Conservation (phyloP, 2,329 filamentous ascomycete species). For the Pseudogymnoascus sp. region DNA sequence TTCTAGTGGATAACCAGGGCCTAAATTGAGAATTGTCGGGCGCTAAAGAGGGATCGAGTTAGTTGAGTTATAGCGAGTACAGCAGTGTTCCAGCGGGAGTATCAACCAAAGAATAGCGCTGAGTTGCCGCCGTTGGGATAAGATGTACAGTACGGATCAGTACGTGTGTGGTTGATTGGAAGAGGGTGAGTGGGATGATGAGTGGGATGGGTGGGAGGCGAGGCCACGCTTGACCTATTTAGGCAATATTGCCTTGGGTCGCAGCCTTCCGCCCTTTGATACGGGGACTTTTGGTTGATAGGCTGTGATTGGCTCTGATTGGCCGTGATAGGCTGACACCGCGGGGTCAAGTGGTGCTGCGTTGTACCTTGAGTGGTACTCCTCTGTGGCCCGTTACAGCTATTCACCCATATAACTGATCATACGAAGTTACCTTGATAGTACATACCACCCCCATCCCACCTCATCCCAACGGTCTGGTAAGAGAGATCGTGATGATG, state of each 20-base stretch:
- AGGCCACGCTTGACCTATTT: conserved; percentile 2
- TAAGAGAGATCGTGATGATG: neutral
- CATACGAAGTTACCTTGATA: neutral
- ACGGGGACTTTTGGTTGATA: neutral
- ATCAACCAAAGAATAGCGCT: conserved; percentile 1
- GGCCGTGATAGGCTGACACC: neutral
- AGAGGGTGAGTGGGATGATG: conserved; percentile 1
- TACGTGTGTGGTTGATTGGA: conserved; percentile 7
- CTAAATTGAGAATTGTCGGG: neutral
- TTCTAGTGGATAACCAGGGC: neutral
- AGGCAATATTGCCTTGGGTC: neutral
- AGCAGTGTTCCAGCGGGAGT: neutral
- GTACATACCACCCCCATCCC: neutral
- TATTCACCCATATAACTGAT: neutral
- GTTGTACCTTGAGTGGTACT: conserved; percentile 7
- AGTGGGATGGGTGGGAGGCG: conserved; percentile 1
- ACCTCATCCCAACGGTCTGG: conserved; percentile 2
- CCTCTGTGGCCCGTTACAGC: neutral
- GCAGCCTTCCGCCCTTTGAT: conserved; percentile 1
- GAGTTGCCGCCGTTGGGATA: neutral
- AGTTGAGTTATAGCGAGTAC: neutral
- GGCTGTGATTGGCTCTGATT: neutral
- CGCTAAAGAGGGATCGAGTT: neutral
- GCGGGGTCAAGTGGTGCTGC: conserved; percentile 5
- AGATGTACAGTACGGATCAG: conserved; percentile 1